Conservation (phyloP, 2,329 filamentous ascomycete genomes). For the Ophiostoma piceae region DNA sequence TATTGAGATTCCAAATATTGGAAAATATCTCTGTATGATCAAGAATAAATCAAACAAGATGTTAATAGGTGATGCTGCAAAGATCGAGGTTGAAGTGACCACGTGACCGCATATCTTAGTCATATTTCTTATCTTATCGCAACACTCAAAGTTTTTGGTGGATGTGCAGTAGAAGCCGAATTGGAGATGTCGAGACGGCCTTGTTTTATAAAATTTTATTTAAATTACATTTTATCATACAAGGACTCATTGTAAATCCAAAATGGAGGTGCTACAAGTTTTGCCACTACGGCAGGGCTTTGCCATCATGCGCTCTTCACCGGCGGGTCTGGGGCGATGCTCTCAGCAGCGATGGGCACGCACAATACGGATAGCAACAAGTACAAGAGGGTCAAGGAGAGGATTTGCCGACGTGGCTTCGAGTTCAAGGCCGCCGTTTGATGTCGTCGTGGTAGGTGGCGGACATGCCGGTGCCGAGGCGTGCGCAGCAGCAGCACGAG, state of each 20-base stretch:
- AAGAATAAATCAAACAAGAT: too few species aligned
- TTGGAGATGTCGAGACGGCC: not conserved
- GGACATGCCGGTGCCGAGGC: slow-evolving; percentile 95
- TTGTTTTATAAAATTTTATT: not conserved
- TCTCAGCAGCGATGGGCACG: slow-evolving; percentile 1
- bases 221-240: not conserved
- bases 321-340: not conserved
- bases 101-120: not conserved
- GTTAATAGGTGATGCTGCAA: not conserved
- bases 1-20: too few species aligned
- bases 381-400: not conserved
- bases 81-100: not conserved
- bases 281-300: slow-evolving; percentile 18
- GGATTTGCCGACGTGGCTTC: slow-evolving; percentile 24
- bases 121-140: slow-evolving; percentile 1
- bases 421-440: slow-evolving; percentile 49
- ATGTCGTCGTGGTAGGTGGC: slow-evolving; percentile 93
- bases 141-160: not conserved
- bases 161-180: not conserved
- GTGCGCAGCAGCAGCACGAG: slow-evolving; percentile 80
- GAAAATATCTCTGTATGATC: not conserved
- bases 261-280: slow-evolving; percentile 1
- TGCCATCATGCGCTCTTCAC: not conserved
- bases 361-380: not conserved
- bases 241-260: not conserved